Percentiles rank a stretch among this genome's conserved stretches.
These are phyloP conservation scores for Hemerocallis citrina DNA, from an alignment of 106 monocot species.

Conservation along the genomic window DNA sequence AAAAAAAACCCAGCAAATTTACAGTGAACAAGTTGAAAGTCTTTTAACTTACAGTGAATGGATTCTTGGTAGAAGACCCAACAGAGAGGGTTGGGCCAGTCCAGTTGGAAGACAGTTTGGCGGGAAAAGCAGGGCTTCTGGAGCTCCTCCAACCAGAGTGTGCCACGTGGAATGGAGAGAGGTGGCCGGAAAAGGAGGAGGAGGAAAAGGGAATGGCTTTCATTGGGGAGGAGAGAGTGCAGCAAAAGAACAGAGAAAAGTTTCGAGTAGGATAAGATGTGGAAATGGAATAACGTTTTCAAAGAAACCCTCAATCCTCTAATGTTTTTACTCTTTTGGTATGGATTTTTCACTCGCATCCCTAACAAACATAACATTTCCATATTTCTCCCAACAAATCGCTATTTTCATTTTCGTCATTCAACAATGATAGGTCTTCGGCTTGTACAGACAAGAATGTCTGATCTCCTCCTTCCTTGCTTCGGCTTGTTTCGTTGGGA, in stretches of 20 bases:
- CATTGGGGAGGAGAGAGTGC: slow-evolving; percentile 16
- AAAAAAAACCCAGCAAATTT: neutral
- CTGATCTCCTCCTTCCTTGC: too few relatives aligned
- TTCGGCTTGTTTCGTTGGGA: too few relatives aligned
- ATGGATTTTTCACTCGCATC: too few relatives aligned
- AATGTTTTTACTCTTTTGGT: too few relatives aligned
- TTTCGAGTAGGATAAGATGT: too few relatives aligned
- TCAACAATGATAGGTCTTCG: too few relatives aligned
- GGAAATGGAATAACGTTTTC: too few relatives aligned
- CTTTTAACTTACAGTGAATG: slow-evolving; percentile 44
- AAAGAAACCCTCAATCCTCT: too few relatives aligned
- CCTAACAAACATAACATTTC: too few relatives aligned
- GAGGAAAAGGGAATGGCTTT: slow-evolving; percentile 31
- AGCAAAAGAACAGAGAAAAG: neutral
- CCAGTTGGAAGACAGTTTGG: slow-evolving; percentile 21
- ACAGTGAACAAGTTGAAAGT: neutral
- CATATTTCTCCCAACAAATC: too few relatives aligned
- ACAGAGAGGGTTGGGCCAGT: slow-evolving; percentile 21
- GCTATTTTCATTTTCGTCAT: too few relatives aligned
- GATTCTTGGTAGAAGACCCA: slow-evolving; percentile 17
- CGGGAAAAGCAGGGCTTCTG: slow-evolving; percentile 1
- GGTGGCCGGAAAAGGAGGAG: slow-evolving; percentile 18
- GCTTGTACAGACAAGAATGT: too few relatives aligned
- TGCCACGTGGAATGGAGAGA: slow-evolving; percentile 11
- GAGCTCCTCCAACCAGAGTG: slow-evolving; percentile 1